These are phyloP conservation scores for Saccharomycopsis lassenensis DNA, from an alignment of 805 yeast species.

Conservation along the genomic window DNA sequence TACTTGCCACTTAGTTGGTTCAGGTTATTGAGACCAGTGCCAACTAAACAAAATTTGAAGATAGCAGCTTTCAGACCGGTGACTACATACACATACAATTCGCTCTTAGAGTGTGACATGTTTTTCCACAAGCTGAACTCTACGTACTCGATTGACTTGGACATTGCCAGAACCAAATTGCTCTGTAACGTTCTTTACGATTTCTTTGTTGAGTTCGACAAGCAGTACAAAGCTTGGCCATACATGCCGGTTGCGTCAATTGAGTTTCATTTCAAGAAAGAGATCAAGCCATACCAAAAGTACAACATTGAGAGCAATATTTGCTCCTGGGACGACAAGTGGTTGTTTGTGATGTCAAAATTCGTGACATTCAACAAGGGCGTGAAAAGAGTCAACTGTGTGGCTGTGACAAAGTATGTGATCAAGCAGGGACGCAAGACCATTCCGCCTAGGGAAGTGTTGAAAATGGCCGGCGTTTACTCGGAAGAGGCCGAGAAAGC, in stretches of 20 bases:
- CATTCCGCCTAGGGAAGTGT: conserved; percentile 49
- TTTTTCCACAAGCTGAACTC: conserved; percentile 83
- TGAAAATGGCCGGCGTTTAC: conserved; percentile 45
- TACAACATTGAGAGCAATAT: conserved; percentile 50
- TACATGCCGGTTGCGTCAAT: conserved; percentile 73
- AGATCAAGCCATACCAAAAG: conserved; percentile 54
- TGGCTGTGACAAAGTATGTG: conserved; percentile 68
- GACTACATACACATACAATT: conserved; percentile 42
- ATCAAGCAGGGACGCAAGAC: conserved; percentile 72
- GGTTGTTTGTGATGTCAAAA: conserved; percentile 64
- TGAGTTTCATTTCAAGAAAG: conserved; percentile 55
- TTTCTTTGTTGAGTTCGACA: conserved; percentile 36
- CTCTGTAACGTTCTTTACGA: conserved; percentile 47
- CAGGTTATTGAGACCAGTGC: conserved; percentile 14
- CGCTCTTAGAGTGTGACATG: conserved; percentile 75
- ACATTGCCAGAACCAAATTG: conserved; percentile 60
- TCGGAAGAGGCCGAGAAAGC: conserved; percentile 38
- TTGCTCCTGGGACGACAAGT: conserved; percentile 77
- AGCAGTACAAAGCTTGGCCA: conserved; percentile 32
- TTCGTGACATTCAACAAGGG: conserved; percentile 33
- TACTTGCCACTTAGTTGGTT: conserved; percentile 17
- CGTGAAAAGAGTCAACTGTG: conserved; percentile 28
- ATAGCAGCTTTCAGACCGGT: conserved; percentile 33
- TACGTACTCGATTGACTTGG: conserved; percentile 74
- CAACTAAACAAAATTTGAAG: too few relatives aligned